A percentile compares a stretch with the other conserved stretches of the same genome.
These are phyloP conservation scores for Nigrospora sphaerica DNA, from an alignment of 2,329 filamentous ascomycete species.

Conservation along the genomic window DNA sequence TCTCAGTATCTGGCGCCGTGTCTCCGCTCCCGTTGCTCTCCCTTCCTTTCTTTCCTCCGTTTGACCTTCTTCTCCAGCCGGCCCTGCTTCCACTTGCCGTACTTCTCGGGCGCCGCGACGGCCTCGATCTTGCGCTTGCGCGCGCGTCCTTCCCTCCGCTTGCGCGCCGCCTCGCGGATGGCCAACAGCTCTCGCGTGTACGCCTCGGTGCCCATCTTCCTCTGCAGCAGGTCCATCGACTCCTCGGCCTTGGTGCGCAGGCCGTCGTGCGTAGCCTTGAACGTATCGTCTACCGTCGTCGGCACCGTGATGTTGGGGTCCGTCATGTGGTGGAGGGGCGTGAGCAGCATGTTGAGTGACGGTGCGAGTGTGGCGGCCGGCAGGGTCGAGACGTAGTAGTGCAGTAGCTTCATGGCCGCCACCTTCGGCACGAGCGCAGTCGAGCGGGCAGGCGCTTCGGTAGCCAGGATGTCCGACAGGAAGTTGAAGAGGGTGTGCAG, in stretches of 20 bases:
- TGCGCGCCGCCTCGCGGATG: conserved; percentile 66
- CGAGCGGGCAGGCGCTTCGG: conserved; percentile 60
- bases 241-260: conserved; percentile 68
- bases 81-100: conserved; percentile 71
- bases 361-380: conserved; percentile 48
- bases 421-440: conserved; percentile 66
- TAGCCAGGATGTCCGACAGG: conserved; percentile 70
- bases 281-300: conserved; percentile 62
- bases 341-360: conserved; percentile 53
- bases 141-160: conserved; percentile 65
- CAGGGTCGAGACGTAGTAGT: conserved; percentile 59
- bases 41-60: conserved; percentile 70
- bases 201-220: conserved; percentile 71
- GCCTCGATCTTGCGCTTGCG: conserved; percentile 87
- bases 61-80: conserved; percentile 80
- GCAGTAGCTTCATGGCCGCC: conserved; percentile 67
- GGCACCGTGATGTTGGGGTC: conserved; percentile 69
- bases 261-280: conserved; percentile 61
- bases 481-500: conserved; percentile 74
- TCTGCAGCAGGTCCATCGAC: conserved; percentile 75
- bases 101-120: conserved; percentile 72
- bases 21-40: conserved; percentile 64
- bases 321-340: conserved; percentile 72
- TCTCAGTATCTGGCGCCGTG: conserved; percentile 53
- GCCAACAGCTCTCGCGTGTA: conserved; percentile 70